Base-by-base conservation (phyloP, 2,329 filamentous ascomycete species). In the Akanthomyces dipterigenus region DNA sequence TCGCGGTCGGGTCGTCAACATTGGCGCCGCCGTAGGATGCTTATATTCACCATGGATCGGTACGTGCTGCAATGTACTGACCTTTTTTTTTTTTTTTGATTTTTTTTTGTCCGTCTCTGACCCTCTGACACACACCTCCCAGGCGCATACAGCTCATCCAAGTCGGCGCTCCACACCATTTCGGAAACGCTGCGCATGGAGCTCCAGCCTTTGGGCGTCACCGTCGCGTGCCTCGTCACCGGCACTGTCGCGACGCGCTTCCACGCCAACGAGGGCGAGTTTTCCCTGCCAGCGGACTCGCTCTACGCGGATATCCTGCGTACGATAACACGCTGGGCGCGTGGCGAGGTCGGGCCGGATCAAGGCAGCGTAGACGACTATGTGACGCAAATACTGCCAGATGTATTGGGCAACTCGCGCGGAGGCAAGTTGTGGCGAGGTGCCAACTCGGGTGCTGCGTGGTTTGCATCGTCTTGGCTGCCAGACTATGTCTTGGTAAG, bases 1-100 rank as follows among this genome's bases (percentile, higher is more conserved):
- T 36, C 66, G 66, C 57, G 69, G 68, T 22, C 65, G 68, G 3
- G 60, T 72, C 43, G 65, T 70, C 45, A 69, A 68, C 49, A 45
- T 60, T 16, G 50, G 48, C 40, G 36, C 57, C 26, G 57, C 48
- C 14, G n/a, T 26, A 4, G 57, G 40, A 3, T 24, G 42, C 9
- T 12, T 60, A n/a, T 60, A 53, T 38, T 53, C 57, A 5, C 57
- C 57, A 20, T 60, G 57, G 57, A 54, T 60, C 16, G 57, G 57
- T 60, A 48, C 11, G 57, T 20, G 3, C 12, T 3, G 36, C 7
- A 34, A 6, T 16, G 14, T 11, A 38, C 36, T 38, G 36, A 14
- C 36, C 5, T 31, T 31, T 31, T 8, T 5, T 31, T 8, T 31
- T 8, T 31, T 31, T 8, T 31, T 8, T 31, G 5, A 8, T 8